Conservation (phyloP, 139 green algal genomes). For the Chlorella sp. region DNA sequence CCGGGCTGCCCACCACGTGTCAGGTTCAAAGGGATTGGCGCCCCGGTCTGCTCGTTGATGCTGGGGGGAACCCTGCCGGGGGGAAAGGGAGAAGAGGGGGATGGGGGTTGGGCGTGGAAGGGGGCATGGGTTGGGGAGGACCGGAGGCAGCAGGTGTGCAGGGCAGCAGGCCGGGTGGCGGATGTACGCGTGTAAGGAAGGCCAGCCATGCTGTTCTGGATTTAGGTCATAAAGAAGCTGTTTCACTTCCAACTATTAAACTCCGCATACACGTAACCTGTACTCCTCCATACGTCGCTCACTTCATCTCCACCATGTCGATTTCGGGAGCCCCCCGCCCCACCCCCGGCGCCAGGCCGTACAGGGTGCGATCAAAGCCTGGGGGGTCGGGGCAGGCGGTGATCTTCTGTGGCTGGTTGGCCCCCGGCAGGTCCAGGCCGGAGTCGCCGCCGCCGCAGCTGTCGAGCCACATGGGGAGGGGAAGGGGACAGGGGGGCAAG, state of each 20-base stretch:
- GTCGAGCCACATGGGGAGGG: background rate
- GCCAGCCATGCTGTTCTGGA: too few species aligned
- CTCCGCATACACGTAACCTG: too few species aligned
- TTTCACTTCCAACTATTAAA: too few species aligned
- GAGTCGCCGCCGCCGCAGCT: conserved; percentile 3
- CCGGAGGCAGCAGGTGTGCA: too few species aligned
- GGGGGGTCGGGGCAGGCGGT: background rate
- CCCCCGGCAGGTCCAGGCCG: background rate
- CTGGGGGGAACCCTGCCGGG: background rate
- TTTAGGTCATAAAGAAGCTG: too few species aligned
- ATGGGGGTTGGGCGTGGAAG: background rate
- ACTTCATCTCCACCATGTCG: conserved; percentile 23
- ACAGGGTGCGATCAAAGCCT: conserved; percentile 8
- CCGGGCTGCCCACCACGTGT: background rate
- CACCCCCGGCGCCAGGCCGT: background rate
- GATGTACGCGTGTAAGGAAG: too few species aligned
- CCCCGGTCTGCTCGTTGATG: conserved; percentile 5
- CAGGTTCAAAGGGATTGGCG: background rate
- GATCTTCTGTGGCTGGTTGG: background rate
- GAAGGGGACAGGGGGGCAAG: too few species aligned
- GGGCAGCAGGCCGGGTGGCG: too few species aligned
- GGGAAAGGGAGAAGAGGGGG: background rate
- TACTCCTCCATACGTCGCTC: too few species aligned
- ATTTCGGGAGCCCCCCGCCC: conserved; percentile 10
- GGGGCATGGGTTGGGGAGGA: too few species aligned